These are phyloP conservation scores for Novymonas esmeraldas DNA, from an alignment of 208 protist genomes.

Conservation along the genomic window DNA sequence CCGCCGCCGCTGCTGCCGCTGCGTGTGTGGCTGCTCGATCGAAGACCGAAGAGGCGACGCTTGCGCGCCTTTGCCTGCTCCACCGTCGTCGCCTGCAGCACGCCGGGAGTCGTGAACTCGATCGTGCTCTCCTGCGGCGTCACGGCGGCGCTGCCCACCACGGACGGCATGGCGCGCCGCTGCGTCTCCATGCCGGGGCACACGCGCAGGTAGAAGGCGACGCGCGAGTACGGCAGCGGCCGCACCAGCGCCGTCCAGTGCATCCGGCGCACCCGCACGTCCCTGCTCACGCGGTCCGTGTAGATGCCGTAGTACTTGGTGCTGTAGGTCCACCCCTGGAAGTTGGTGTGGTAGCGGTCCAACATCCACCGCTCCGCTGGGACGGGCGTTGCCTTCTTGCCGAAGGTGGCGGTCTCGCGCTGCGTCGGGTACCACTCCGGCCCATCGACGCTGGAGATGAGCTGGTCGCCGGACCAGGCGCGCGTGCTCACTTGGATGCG, in stretches of 20 bases:
- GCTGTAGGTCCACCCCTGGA: constrained; percentile 82
- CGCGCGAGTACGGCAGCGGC: constrained; percentile 49
- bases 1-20: constrained; percentile 13
- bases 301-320: constrained; percentile 76
- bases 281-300: constrained; percentile 31
- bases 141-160: constrained; percentile 2
- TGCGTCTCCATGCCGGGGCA: constrained; percentile 51
- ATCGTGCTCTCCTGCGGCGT: constrained; percentile 24
- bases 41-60: constrained; percentile 3
- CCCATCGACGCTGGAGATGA: constrained; percentile 58
- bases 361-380: constrained; percentile 52
- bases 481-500: constrained; percentile 39
- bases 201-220: constrained; percentile 48
- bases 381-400: constrained; percentile 23
- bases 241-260: constrained; percentile 68
- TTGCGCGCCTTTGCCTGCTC: constrained; percentile 25
- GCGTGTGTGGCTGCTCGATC: constrained; percentile 12
- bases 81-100: constrained; percentile 34
- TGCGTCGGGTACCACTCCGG: constrained; percentile 70
- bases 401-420: constrained; percentile 47
- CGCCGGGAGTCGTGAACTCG: constrained; percentile 37
- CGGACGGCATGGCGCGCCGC: constrained; percentile 14
- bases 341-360: constrained; percentile 68
- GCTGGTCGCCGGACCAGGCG: constrained; percentile 40
- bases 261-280: constrained; percentile 64